Evolutionary conservation across 345 rosid genomes (phyloP).

Genomic region (Reutealis trisperma): DNA sequence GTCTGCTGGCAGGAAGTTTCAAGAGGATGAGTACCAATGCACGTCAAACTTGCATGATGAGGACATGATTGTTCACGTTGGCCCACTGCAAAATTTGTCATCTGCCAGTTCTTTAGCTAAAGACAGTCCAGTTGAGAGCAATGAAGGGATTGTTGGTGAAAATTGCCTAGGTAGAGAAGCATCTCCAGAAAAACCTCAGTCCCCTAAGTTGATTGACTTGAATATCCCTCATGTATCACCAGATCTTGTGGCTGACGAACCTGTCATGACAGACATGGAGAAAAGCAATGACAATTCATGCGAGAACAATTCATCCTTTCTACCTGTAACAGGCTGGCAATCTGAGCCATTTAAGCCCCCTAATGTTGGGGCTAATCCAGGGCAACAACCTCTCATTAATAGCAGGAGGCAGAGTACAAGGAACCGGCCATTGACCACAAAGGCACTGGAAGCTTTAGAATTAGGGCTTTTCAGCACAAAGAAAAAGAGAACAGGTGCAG

Average conservation of each 20-base stretch:
- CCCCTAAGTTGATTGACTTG: conserved; percentile 47
- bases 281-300: conserved; percentile 20
- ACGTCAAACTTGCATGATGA: conserved; percentile 38
- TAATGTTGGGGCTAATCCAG: conserved; percentile 10
- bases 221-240: conserved; percentile 48
- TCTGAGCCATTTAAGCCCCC: conserved; percentile 20
- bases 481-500: conserved; percentile 40
- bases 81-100: conserved; percentile 39
- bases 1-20: conserved; percentile 28
- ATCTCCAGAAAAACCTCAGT: conserved; percentile 31
- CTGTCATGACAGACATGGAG: conserved; percentile 13
- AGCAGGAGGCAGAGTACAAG: conserved; percentile 55
- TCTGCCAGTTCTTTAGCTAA: conserved; percentile 43
- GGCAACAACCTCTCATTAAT: conserved; percentile 30
- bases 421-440: conserved; percentile 50
- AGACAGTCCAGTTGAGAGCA: conserved; percentile 37
- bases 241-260: conserved; percentile 36
- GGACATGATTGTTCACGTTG: conserved; percentile 24
- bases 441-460: conserved; percentile 65
- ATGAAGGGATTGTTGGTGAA: conserved; percentile 27
- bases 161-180: conserved; percentile 20
- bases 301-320: conserved; percentile 30
- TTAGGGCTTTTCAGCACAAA: conserved; percentile 39
- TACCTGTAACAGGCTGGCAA: conserved; percentile 31
- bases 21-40: conserved; percentile 29